Evolutionary conservation across 129 eudicot genomes (phyloP).

Genomic region (Glebionis coronaria): DNA sequence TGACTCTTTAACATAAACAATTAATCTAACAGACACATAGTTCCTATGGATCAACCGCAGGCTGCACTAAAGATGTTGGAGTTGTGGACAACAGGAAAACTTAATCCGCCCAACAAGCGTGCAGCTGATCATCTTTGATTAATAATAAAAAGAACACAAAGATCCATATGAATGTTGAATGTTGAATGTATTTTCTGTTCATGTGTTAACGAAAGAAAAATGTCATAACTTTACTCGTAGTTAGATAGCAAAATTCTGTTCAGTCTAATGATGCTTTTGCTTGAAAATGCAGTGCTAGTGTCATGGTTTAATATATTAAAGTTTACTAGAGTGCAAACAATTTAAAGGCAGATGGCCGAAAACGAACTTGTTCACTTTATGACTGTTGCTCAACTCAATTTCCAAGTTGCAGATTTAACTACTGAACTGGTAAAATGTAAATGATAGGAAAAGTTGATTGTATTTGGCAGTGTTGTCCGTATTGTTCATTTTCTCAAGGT

Average conservation of each 20-base stretch:
- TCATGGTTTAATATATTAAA: not conserved
- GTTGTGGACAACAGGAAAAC: constrained; percentile 15
- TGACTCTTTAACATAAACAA: too few species aligned
- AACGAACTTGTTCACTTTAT: too few species aligned
- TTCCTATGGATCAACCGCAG: constrained; percentile 17
- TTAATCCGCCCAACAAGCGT: not conserved
- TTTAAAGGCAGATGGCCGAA: not conserved
- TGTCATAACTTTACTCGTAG: not conserved
- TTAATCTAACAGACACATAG: too few species aligned
- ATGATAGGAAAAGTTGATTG: not conserved
- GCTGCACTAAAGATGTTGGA: constrained; percentile 14
- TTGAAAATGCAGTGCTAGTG: too few species aligned
- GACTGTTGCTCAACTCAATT: too few species aligned
- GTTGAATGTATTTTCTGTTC: not conserved
- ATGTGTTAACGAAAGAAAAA: not conserved
- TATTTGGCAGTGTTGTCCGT: too few species aligned
- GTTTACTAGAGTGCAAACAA: not conserved
- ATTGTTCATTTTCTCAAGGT: too few species aligned
- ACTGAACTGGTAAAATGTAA: not conserved
- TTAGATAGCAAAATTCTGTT: not conserved
- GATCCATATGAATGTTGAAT: not conserved
- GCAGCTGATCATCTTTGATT: not conserved
- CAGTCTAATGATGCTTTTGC: too few species aligned
- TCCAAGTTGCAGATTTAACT: too few species aligned
- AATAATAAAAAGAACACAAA: not conserved